These are phyloP conservation scores for Agrocybe praecox DNA, from an alignment of 768 basidiomycete genomes.

Conservation along the genomic window DNA sequence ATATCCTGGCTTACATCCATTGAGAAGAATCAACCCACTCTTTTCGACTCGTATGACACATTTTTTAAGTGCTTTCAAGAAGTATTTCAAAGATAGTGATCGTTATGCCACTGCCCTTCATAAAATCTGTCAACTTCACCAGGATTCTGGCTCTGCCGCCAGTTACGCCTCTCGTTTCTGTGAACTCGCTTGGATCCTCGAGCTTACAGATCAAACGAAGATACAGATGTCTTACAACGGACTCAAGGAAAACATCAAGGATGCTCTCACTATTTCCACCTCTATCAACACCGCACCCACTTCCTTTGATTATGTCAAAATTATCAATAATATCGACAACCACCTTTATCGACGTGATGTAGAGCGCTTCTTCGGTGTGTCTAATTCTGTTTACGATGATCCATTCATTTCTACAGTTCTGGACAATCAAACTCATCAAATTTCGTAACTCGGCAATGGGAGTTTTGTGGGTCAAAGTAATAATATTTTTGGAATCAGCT, in stretches of 20 bases:
- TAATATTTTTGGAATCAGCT: too few species aligned
- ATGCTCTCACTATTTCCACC: constrained; percentile 15
- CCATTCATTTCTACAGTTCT: background rate
- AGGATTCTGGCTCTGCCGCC: constrained; percentile 28
- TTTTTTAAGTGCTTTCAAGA: constrained; percentile 26
- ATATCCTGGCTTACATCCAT: constrained; percentile 31
- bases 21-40: constrained; percentile 7
- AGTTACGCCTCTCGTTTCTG: constrained; percentile 28
- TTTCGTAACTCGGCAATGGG: too few species aligned
- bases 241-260: constrained; percentile 29
- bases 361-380: constrained; percentile 6
- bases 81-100: constrained; percentile 30
- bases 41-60: constrained; percentile 26
- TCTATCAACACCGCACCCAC: constrained; percentile 15
- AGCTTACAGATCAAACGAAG: constrained; percentile 32
- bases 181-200: constrained; percentile 25
- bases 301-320: constrained; percentile 18
- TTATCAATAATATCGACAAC: constrained; percentile 27
- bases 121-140: constrained; percentile 29
- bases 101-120: constrained; percentile 24
- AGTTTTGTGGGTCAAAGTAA: too few species aligned
- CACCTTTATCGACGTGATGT: constrained; percentile 19
- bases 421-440: too few species aligned
- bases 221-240: constrained; percentile 31
- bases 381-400: background rate